Conservation (phyloP, 805 yeast genomes). For the Pichia ethanolica region DNA sequence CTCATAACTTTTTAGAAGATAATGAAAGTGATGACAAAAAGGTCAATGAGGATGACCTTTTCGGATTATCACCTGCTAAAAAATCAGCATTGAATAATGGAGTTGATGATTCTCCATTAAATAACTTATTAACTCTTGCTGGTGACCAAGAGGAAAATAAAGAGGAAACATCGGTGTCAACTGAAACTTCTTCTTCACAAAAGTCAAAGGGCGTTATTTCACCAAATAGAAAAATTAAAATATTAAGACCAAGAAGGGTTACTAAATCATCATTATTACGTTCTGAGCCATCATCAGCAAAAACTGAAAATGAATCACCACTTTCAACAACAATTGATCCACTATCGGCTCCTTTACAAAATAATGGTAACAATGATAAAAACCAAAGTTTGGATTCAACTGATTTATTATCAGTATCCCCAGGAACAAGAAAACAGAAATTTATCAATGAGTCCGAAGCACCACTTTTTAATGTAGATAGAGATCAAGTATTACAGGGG, state of each 20-base stretch:
- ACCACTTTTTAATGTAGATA: conserved; percentile 43
- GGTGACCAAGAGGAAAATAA: not conserved
- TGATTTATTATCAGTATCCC: conserved; percentile 25
- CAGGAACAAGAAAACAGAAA: conserved; percentile 18
- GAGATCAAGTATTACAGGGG: not conserved
- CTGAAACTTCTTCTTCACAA: conserved; percentile 4
- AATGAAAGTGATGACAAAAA: not conserved
- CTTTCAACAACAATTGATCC: conserved; percentile 22
- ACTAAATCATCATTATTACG: conserved; percentile 25
- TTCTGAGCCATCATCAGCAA: conserved; percentile 3
- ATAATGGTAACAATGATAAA: not conserved
- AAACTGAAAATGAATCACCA: not conserved
- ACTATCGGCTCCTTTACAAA: conserved; percentile 7
- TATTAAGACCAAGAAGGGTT: conserved; percentile 41
- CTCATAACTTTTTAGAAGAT: conserved; percentile 1
- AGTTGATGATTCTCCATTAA: conserved; percentile 15
- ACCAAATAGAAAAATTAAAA: conserved; percentile 33
- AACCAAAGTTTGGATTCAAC: not conserved
- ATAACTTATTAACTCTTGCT: conserved; percentile 14
- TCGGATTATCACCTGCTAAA: conserved; percentile 14
- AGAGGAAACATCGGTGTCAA: not conserved
- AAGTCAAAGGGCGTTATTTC: conserved; percentile 19
- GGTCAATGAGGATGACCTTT: not conserved
- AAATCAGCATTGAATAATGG: conserved; percentile 11
- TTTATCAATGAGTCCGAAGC: conserved; percentile 32